Conservation (phyloP, 768 basidiomycete genomes). For the Kwoniella europaea region DNA sequence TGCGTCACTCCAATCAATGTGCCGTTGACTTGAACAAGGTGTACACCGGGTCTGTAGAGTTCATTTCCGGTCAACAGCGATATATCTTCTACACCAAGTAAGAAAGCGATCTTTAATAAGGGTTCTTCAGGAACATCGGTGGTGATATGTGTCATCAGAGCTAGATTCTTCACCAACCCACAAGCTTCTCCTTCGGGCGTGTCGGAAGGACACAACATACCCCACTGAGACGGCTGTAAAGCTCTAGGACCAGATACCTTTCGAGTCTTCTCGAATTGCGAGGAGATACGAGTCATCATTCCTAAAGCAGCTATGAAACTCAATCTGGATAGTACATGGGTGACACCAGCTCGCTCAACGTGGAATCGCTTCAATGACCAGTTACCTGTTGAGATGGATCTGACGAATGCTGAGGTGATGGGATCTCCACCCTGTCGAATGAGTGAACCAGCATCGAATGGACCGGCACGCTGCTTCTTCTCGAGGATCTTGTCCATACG, state of each 20-base stretch:
- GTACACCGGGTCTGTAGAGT: slow-evolving; percentile 90
- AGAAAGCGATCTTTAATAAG: slow-evolving; percentile 82
- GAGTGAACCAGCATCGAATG: slow-evolving; percentile 86
- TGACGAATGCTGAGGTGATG: slow-evolving; percentile 91
- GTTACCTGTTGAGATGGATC: slow-evolving; percentile 97
- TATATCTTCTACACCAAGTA: slow-evolving; percentile 99
- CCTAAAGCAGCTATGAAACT: slow-evolving; percentile 97
- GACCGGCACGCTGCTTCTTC: slow-evolving; percentile 89
- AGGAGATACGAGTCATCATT: slow-evolving; percentile 99
- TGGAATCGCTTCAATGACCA: slow-evolving; percentile 99
- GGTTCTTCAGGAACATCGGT: slow-evolving; percentile 98
- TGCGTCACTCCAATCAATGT: slow-evolving; percentile 92
- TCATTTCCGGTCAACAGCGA: slow-evolving; percentile 88
- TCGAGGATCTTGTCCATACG: slow-evolving; percentile 97
- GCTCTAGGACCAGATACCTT: slow-evolving; percentile 98
- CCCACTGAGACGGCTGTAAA: slow-evolving; percentile 98
- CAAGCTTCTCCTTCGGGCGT: slow-evolving; percentile 99
- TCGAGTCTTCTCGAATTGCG: slow-evolving; percentile 98
- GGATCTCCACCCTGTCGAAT: slow-evolving; percentile 97
- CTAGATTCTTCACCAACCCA: slow-evolving; percentile 96
- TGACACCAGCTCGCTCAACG: slow-evolving; percentile 98
- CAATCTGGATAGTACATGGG: slow-evolving; percentile 92
- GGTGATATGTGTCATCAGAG: slow-evolving; percentile 99
- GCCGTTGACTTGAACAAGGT: slow-evolving; percentile 96
- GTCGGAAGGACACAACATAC: slow-evolving; percentile 95